These are phyloP conservation scores for Alternaria sp. DNA, from an alignment of 2,329 filamentous ascomycete genomes.

Conservation along the genomic window DNA sequence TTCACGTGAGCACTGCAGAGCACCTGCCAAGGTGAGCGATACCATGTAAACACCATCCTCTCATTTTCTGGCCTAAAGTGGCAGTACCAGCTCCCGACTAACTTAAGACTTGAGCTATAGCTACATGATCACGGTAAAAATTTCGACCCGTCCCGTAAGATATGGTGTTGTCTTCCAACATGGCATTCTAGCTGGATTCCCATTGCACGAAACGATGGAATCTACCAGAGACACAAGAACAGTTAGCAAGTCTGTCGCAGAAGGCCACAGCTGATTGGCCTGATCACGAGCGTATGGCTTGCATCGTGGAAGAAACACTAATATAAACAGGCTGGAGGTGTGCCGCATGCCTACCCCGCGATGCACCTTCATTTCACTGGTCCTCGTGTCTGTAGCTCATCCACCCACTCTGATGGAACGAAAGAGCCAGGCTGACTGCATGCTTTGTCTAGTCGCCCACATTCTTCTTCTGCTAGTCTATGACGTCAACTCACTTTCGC, in stretches of 20 bases:
- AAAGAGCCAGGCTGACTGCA: background rate
- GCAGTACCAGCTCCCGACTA: background rate
- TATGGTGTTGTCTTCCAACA: background rate
- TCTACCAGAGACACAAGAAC: background rate
- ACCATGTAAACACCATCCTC: background rate
- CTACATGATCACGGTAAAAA: background rate
- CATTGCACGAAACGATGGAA: background rate
- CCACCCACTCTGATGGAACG: background rate
- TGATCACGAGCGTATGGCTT: background rate
- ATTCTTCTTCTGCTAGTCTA: background rate
- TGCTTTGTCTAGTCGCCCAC: background rate
- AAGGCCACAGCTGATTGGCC: background rate
- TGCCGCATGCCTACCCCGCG: slow-evolving; percentile 8
- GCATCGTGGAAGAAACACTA: background rate
- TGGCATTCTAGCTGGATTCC: background rate
- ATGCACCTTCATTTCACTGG: background rate
- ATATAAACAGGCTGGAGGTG: slow-evolving; percentile 2
- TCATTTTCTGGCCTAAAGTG: background rate
- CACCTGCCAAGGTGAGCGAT: background rate
- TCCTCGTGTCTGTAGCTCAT: background rate
- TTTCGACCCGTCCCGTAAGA: background rate
- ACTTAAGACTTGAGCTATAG: background rate
- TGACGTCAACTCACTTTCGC: slow-evolving; percentile 7
- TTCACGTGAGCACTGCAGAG: slow-evolving; percentile 9
- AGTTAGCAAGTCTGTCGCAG: background rate